A percentile compares a stretch with the other conserved stretches of the same genome.
Evolutionary conservation across 1,139 yeast species (phyloP).

Genomic region (Scheffersomyces titani): DNA sequence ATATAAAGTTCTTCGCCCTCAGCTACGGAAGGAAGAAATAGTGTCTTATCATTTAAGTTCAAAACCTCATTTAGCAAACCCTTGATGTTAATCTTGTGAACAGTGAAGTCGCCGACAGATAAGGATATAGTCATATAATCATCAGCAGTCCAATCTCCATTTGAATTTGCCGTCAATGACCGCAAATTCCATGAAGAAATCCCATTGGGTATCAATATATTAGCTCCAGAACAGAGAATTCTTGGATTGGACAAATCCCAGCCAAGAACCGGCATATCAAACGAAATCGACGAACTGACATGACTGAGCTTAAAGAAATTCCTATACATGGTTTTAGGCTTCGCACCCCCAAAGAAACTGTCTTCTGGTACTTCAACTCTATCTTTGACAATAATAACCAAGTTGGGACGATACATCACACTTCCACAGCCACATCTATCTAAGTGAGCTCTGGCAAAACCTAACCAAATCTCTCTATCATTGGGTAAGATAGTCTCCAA

Average conservation of each 20-base stretch:
- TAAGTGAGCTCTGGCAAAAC: conserved; percentile 27
- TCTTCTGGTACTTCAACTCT: conserved; percentile 4
- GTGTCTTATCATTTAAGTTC: conserved; percentile 12
- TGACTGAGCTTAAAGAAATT: conserved; percentile 20
- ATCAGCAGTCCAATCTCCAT: conserved; percentile 17
- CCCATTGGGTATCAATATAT: conserved; percentile 29
- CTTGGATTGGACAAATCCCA: conserved; percentile 19
- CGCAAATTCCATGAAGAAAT: conserved; percentile 24
- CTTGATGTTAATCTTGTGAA: conserved; percentile 31
- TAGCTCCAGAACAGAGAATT: conserved; percentile 15
- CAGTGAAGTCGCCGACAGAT: conserved; percentile 39
- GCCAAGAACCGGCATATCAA: conserved; percentile 23
- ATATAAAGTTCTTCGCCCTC: neutral
- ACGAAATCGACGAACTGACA: conserved; percentile 37
- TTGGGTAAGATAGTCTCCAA: conserved; percentile 11
- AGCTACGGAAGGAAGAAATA: conserved; percentile 7
- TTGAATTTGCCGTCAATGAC: conserved; percentile 8
- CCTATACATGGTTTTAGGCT: neutral
- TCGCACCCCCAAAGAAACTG: conserved; percentile 3
- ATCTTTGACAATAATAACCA: conserved; percentile 22
- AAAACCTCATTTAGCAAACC: conserved; percentile 28
- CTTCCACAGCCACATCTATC: conserved; percentile 27
- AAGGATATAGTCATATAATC: conserved; percentile 34
- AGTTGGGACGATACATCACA: conserved; percentile 26
- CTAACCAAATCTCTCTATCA: conserved; percentile 27